Conservation (phyloP, 805 yeast species). For the Saccharomycopsis malanga region DNA sequence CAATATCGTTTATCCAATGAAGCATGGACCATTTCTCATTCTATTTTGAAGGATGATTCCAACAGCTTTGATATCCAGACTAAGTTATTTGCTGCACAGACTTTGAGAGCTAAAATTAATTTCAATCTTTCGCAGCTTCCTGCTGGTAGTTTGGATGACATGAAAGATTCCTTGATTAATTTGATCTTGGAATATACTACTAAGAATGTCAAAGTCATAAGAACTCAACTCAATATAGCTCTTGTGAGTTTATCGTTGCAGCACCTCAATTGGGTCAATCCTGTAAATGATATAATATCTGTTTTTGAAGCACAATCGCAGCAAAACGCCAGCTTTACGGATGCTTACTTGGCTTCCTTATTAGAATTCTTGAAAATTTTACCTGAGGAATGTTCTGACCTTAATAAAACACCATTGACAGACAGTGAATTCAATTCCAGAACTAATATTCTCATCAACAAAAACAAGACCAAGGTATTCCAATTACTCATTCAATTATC, state of each 20-base stretch:
- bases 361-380: constrained; percentile 78
- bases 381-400: constrained; percentile 85
- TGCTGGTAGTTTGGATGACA: constrained; percentile 42
- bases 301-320: constrained; percentile 28
- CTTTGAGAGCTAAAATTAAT: constrained; percentile 73
- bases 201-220: constrained; percentile 45
- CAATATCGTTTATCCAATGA: constrained; percentile 72
- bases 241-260: constrained; percentile 80
- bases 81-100: constrained; percentile 84
- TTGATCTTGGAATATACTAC: constrained; percentile 46
- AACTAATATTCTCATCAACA: constrained; percentile 52
- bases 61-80: constrained; percentile 41
- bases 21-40: constrained; percentile 73
- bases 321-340: constrained; percentile 5
- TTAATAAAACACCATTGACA: constrained; percentile 67
- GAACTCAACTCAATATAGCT: constrained; percentile 77
- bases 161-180: constrained; percentile 61
- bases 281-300: constrained; percentile 59
- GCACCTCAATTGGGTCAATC: constrained; percentile 61
- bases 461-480: constrained; percentile 64
- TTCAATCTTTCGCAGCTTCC: constrained; percentile 82
- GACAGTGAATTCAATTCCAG: constrained; percentile 73
- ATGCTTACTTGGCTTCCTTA: constrained; percentile 32
- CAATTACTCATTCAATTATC: constrained; percentile 43
- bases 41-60: constrained; percentile 35